Percentiles rank a stretch among this genome's conserved stretches.
These are phyloP conservation scores for Aspergillus pseudoglaucus DNA, from an alignment of 2,329 filamentous ascomycete species.

Conservation along the genomic window DNA sequence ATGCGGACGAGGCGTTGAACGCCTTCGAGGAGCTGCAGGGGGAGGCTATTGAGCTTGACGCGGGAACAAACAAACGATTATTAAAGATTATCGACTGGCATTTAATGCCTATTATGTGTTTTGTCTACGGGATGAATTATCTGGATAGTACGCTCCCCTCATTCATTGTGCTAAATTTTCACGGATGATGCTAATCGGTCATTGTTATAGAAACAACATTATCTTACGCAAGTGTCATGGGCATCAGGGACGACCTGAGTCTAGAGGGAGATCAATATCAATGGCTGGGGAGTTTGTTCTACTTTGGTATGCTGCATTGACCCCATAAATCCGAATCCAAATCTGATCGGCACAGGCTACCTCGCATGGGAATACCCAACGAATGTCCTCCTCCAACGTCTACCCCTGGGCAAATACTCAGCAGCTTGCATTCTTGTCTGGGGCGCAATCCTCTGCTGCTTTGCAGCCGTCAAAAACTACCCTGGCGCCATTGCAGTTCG, in stretches of 20 bases:
- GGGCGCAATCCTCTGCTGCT: slow-evolving; percentile 56
- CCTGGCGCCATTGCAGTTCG: slow-evolving; percentile 57
- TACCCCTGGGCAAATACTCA: slow-evolving; percentile 62
- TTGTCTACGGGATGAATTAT: slow-evolving; percentile 55
- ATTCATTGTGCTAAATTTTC: not conserved
- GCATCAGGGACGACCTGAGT: slow-evolving; percentile 42
- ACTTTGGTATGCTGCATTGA: slow-evolving; percentile 35
- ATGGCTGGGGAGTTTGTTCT: slow-evolving; percentile 49
- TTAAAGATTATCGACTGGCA: slow-evolving; percentile 58
- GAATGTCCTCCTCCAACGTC: slow-evolving; percentile 55
- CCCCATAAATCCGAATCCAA: not conserved
- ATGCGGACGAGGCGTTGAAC: slow-evolving; percentile 57
- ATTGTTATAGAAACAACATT: slow-evolving; percentile 38
- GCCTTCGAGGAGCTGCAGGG: slow-evolving; percentile 46
- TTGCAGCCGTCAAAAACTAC: slow-evolving; percentile 57
- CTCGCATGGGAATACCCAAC: slow-evolving; percentile 61
- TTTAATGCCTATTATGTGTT: slow-evolving; percentile 54
- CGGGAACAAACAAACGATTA: slow-evolving; percentile 52
- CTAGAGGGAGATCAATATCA: slow-evolving; percentile 43
- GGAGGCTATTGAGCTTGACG: slow-evolving; percentile 48
- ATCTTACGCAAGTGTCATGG: slow-evolving; percentile 51
- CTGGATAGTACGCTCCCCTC: slow-evolving; percentile 39
- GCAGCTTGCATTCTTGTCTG: slow-evolving; percentile 59
- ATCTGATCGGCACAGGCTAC: slow-evolving; percentile 27
- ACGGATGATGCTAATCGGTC: not conserved